A percentile compares a stretch with the other conserved stretches of the same genome.
These are phyloP conservation scores for Mariannaea sp. DNA, from an alignment of 2,329 filamentous ascomycete species.

Conservation along the genomic window DNA sequence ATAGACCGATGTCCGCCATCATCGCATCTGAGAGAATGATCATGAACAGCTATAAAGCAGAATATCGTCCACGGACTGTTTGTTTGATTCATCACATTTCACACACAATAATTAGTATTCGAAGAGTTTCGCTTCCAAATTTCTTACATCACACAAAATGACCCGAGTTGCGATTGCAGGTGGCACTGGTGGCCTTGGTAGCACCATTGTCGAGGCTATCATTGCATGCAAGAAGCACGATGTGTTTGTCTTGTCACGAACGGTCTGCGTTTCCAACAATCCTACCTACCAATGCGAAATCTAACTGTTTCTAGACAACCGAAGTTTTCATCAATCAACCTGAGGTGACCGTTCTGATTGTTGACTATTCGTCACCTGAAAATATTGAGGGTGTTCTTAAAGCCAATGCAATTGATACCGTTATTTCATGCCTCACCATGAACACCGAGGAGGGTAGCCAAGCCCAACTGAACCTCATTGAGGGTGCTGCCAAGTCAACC, in stretches of 20 bases:
- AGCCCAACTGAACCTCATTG: background rate
- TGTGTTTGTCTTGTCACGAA: background rate
- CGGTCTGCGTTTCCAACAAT: background rate
- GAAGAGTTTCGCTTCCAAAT: no score
- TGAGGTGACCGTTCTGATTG: background rate
- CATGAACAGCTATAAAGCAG: no score
- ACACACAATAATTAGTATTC: no score
- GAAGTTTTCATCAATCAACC: background rate
- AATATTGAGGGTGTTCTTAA: background rate
- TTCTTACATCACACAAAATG: background rate
- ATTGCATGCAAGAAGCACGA: background rate
- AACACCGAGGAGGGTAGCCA: background rate
- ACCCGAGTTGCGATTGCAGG: background rate
- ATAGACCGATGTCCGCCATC: no score
- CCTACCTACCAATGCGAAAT: no score
- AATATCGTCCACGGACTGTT: no score
- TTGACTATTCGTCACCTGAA: background rate
- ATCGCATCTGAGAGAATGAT: no score
- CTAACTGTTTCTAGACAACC: background rate
- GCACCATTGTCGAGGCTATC: background rate
- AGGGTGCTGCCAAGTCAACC: background rate
- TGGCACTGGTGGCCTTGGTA: background rate
- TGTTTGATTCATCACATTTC: no score
- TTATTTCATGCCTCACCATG: background rate
- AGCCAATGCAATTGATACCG: background rate